Evolutionary conservation across 306 rosid species (phyloP).

Genomic region (Lathyrus oleraceus): DNA sequence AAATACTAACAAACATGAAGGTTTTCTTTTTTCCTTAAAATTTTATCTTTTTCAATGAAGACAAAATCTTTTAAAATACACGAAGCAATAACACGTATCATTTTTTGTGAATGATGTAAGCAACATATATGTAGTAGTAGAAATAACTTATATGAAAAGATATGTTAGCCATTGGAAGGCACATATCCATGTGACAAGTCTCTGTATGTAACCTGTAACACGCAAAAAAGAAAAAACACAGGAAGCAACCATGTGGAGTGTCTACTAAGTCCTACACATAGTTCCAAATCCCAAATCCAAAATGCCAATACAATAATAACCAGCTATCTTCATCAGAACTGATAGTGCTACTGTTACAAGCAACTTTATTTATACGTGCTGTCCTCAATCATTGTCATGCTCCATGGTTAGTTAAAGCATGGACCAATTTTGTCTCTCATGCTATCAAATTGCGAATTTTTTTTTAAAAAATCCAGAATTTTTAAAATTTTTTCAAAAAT

Average conservation of each 20-base stretch:
- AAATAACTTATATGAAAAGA: not conserved
- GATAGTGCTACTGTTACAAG: slow-evolving; percentile 14
- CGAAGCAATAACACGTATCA: not conserved
- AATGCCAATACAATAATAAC: slow-evolving; percentile 10
- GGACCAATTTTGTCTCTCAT: not conserved
- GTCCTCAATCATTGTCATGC: not conserved
- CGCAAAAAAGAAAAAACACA: slow-evolving; percentile 24
- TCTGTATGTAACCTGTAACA: slow-evolving; percentile 34
- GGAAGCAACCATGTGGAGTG: slow-evolving; percentile 30
- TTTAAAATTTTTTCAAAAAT: no score
- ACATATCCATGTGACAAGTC: slow-evolving; percentile 37
- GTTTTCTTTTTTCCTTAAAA: no score
- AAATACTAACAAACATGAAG: no score
- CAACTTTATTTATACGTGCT: not conserved
- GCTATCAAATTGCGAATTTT: no score
- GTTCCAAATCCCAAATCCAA: slow-evolving; percentile 31
- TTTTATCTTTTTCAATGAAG: not conserved
- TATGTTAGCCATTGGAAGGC: slow-evolving; percentile 4
- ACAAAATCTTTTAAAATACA: not conserved
- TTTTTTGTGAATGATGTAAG: not conserved
- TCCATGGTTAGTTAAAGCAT: not conserved
- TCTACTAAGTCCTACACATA: not conserved
- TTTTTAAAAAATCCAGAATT: no score
- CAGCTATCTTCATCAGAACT: slow-evolving; percentile 7
- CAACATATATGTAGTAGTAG: not conserved